phyloP scores from a whole-genome alignment of 306 rosid species.

The Castanospermum australe region DNA sequence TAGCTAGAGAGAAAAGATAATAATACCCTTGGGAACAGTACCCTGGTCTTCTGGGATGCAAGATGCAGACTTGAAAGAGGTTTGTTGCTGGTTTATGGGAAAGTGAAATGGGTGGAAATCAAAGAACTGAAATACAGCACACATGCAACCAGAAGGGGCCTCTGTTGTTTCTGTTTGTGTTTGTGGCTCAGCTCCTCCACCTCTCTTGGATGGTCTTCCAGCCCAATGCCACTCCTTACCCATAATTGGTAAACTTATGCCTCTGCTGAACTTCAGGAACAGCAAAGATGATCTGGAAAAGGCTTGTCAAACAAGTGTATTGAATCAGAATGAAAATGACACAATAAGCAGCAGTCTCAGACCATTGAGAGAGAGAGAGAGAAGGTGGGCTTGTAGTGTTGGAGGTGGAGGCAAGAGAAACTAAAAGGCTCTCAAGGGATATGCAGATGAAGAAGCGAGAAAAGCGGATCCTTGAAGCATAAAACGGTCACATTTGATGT shows the following conservation, averaged over 20 bases:
- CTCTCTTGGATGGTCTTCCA: slow-evolving; percentile 54
- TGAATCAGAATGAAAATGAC: slow-evolving; percentile 41
- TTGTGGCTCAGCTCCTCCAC: slow-evolving; percentile 25
- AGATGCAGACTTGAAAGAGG: slow-evolving; percentile 34
- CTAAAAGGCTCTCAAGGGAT: slow-evolving; percentile 19
- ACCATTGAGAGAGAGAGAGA: not conserved
- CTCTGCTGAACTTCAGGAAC: slow-evolving; percentile 10
- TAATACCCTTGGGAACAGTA: slow-evolving; percentile 50
- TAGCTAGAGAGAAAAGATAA: not conserved
- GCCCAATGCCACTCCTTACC: slow-evolving; percentile 67
- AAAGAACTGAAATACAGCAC: slow-evolving; percentile 77
- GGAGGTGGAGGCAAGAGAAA: not conserved
- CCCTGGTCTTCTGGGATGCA: slow-evolving; percentile 21
- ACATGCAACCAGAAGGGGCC: slow-evolving; percentile 80
- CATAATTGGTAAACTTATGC: slow-evolving; percentile 37
- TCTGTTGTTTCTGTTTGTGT: slow-evolving; percentile 3
- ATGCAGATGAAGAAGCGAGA: slow-evolving; percentile 50
- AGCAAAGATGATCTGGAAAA: slow-evolving; percentile 16
- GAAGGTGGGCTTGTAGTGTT: not conserved
- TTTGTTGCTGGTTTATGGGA: slow-evolving; percentile 34
- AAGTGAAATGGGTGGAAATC: slow-evolving; percentile 71
- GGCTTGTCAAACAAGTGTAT: slow-evolving; percentile 13
- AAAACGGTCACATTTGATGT: slow-evolving; percentile 37
- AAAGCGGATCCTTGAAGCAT: slow-evolving; percentile 69
- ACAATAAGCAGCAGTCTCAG: slow-evolving; percentile 7